Evolutionary conservation across 2,329 filamentous ascomycete species (phyloP), one percentile per base, ranked within the genome.

Genomic region (Colletotrichum musicola): DNA sequence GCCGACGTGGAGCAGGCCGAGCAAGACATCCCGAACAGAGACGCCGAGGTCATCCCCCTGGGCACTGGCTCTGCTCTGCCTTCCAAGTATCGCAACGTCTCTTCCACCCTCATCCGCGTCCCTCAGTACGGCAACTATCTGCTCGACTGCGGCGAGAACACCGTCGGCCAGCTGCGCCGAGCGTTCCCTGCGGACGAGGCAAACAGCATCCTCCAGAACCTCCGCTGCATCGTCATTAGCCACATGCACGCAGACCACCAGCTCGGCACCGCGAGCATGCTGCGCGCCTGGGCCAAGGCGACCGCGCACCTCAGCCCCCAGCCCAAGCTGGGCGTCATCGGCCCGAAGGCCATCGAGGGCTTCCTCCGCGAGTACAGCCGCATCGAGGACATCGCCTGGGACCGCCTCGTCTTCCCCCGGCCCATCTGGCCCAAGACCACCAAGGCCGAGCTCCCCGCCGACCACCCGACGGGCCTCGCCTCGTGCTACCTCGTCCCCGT

Each of bases 201-300:
- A 4, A 83, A 83, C 30, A 84, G 90, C n/a, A 85, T 97, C 13
- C 83, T 99, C n/a, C 86, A 84, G 68, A 90, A 97, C 71, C 84
- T 99, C 50, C 91, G 90, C 62, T 88, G 90, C 73, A 91, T 99
- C 71, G 97, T 94, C 89, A 96, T 99, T 80, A 97, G 93, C 78
- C 96, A 99, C 81, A 84, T 97, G 71, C 96, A 99, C 79, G 96
- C 96, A 4, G 96, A 99, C 81, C 96, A 99, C 80, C 96, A 98
- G 76, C 87, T 99, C 20, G 96, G 96, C 30, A 93, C 90, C 1
- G 85, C 89, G n/a, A 88, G 90, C 6, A 83, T 98, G n/a, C 89
- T 98, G 75, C 90, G 88, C 74, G 93, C 92, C 6, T 97, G 94
- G 93, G 89, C 93, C 62, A 85, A 90, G 50, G 82, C 81, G 71